Evolutionary conservation across 176 grass and related monocot genomes (phyloP), one percentile per base, ranked within the genome.

Genomic region (Puccinellia tenuiflora): DNA sequence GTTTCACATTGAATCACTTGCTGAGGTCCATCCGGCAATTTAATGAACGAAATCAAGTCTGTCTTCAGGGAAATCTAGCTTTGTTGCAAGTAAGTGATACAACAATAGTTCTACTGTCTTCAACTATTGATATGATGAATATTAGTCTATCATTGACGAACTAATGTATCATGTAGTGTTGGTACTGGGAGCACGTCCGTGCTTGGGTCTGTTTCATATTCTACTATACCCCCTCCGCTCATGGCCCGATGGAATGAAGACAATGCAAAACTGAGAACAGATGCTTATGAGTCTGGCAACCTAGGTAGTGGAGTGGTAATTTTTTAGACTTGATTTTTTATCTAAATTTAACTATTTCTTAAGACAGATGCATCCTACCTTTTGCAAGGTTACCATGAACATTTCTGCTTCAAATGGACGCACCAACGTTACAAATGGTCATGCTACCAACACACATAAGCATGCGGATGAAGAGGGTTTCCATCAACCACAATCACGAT

Each of bases 51-150:
- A 20, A 54, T 22, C 52, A 54, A 17, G 28, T 17, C 3, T 52
- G 22, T 80, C 45, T 80, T 1, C 78, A 80, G 4, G 78, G 78
- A 53, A 75, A 75, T 35, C 21, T 75, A 75, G 3, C 17, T 34
- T 75, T 75, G 29, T 38, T 54, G 35, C 78, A 80, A 67, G 78
- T 67, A 80, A 66, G 78, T 68, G 45, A 0, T 34, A 67, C 29
- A 25, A 15, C 5, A 9, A 3, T 48, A 24, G 43, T 7, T 24
- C 5, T 5, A 12, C 14, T 0, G 29, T 31, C 43, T 21, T 7
- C 18, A 20, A 21, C 20, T 52, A 21, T 59, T 28, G 8, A 14
- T 28, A 13, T 59, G n/a, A 59, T 59, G 22, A 6, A 25, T 59
- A 4, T 13, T 4, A 9, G 2, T 59, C 55, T 25, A 59, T 16